phyloP scores from a whole-genome alignment of 176 grass and related monocot genomes.

The Alloteropsis semialata region DNA sequence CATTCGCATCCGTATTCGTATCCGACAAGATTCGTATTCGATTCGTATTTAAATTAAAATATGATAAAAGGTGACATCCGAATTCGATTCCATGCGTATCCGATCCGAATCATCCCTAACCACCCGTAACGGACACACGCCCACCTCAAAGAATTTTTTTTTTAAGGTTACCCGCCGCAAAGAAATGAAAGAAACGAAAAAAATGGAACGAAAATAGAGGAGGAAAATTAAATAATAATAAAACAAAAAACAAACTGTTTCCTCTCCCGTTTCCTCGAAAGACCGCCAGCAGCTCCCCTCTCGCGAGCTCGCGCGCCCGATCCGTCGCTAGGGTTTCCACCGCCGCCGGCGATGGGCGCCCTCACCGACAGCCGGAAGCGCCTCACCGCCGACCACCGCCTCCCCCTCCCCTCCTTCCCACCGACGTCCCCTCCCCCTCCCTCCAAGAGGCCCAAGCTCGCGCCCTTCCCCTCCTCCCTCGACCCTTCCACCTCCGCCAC shows the following conservation, averaged over 20 bases:
- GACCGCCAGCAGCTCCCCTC: neutral
- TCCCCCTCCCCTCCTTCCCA: conserved; percentile 8
- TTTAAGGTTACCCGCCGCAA: neutral
- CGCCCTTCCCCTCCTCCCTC: neutral
- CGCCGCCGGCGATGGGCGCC: conserved; percentile 56
- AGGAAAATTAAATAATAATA: neutral
- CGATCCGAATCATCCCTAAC: too few relatives aligned
- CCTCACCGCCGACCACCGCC: conserved; percentile 44
- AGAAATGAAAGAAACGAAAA: neutral
- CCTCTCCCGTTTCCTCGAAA: neutral
- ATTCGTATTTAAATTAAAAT: too few relatives aligned
- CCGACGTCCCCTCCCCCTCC: conserved; percentile 1
- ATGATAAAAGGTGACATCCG: too few relatives aligned
- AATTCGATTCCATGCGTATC: too few relatives aligned
- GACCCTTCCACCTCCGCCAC: neutral
- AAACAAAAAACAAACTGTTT: neutral
- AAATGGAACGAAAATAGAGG: neutral
- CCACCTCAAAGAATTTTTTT: too few relatives aligned
- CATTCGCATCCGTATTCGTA: too few relatives aligned
- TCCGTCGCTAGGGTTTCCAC: conserved; percentile 49
- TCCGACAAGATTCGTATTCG: too few relatives aligned
- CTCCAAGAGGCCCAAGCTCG: conserved; percentile 22
- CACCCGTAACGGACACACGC: neutral
- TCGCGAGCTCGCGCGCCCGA: neutral
- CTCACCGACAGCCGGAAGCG: conserved; percentile 84